Percentiles rank a stretch among this genome's conserved stretches.
Evolutionary conservation across 2,329 filamentous ascomycete species (phyloP).

Genomic region (Penicillium sp.): DNA sequence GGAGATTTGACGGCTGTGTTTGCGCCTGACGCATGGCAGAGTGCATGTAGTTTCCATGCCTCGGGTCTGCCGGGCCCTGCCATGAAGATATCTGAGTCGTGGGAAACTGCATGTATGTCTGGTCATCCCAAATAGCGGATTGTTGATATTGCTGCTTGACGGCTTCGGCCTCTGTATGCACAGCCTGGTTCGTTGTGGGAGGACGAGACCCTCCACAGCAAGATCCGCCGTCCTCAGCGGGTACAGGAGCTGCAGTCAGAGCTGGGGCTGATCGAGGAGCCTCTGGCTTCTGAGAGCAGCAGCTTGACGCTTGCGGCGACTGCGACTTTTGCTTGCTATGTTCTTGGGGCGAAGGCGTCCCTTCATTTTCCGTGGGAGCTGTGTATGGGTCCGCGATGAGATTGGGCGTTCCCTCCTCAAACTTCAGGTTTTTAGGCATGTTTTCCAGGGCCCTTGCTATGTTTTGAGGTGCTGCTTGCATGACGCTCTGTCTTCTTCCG

Average conservation of each 20-base stretch:
- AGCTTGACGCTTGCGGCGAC: constrained; percentile 18
- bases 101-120: constrained; percentile 17
- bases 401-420: constrained; percentile 17
- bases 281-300: constrained; percentile 24
- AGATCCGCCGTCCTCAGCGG: constrained; percentile 20
- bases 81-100: constrained; percentile 20
- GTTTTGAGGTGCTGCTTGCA: constrained; percentile 35
- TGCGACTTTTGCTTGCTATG: not conserved
- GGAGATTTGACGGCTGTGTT: not conserved
- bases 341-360: not conserved
- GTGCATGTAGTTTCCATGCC: constrained; percentile 15
- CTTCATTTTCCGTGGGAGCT: not conserved
- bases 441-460: constrained; percentile 34
- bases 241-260: not conserved
- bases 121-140: constrained; percentile 10
- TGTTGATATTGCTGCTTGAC: constrained; percentile 8
- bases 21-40: constrained; percentile 1
- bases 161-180: not conserved
- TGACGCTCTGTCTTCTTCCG: constrained; percentile 31
- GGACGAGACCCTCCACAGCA: constrained; percentile 27
- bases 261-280: constrained; percentile 3
- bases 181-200: not conserved
- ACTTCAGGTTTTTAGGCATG: constrained; percentile 25
- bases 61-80: constrained; percentile 21
- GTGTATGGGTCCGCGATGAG: constrained; percentile 7